Conservation (phyloP, 305 asterid species). For the Stenogyne calaminthoides region DNA sequence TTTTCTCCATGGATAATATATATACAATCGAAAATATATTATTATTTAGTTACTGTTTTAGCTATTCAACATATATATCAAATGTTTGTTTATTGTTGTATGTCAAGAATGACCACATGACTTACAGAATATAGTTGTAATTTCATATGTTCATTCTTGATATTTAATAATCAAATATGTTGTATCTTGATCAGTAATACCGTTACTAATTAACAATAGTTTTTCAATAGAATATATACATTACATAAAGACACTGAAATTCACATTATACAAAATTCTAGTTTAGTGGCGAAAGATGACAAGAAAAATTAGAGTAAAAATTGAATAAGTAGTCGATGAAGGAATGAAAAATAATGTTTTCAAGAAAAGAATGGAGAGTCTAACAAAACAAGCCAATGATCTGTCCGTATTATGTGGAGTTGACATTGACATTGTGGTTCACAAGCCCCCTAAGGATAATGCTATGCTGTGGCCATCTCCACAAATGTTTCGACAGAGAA, state of each 20-base stretch:
- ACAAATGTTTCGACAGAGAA: not conserved
- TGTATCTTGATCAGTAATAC: not conserved
- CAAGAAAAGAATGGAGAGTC: not conserved
- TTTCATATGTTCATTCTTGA: not conserved
- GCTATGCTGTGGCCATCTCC: slow-evolving; percentile 31
- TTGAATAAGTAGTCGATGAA: not conserved
- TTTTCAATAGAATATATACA: not conserved
- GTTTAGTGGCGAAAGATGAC: not conserved
- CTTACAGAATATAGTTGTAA: not conserved
- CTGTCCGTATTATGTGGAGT: slow-evolving; percentile 28
- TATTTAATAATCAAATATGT: not conserved
- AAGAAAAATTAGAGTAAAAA: not conserved
- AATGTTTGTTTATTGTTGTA: not conserved
- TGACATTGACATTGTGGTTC: slow-evolving; percentile 20
- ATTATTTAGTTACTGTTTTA: too few relatives aligned
- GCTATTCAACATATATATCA: not conserved
- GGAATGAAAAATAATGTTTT: not conserved
- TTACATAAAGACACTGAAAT: not conserved
- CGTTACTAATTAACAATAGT: not conserved
- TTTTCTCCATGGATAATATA: not conserved
- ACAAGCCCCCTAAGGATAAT: slow-evolving; percentile 20
- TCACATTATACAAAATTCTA: not conserved
- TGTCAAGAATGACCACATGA: not conserved
- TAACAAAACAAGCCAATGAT: slow-evolving; percentile 14
- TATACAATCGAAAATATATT: not conserved